Evolutionary conservation across 148 eudicot genomes (phyloP), one percentile per base, ranked within the genome.

Genomic region (Selenicereus undatus): DNA sequence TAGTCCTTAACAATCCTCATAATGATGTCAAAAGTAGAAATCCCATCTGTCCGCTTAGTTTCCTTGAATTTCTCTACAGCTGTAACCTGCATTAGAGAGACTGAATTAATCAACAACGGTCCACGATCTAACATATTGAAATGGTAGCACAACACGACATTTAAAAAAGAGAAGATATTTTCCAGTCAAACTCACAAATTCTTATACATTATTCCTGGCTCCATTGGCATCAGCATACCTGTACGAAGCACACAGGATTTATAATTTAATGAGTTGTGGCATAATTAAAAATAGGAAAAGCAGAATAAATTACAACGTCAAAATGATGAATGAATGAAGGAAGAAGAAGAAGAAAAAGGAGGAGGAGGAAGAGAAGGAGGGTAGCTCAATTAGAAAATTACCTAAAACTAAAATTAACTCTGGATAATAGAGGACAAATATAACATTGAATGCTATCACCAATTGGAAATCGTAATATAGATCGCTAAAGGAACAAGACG

Each of bases 1-100:
- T 92, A 92, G 82, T 92, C 95, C 78, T 92, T 92, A 10, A 90
- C 88, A 71, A 92, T 90, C 79, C 91, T 92, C 95, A 92, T 92
- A 70, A 92, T 89, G 26, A 92, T 86, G 73, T 92, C 95, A 13
- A 93, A 92, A 22, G 95, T 92, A 75, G 95, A 92, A 76, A 92
- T 92, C 18, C 93, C 95, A 66, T 90, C 93, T 20, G 95, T 90
- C 11, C 95, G 85, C 66, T 89, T 79, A 26, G 93, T 92, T 83
- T 92, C 95, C 83, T 88, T 90, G 71, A 92, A 92, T 78, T 81
- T 92, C 43, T 93, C 95, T 3, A 85, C 84, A 21, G 90, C 79
- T 85, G 89, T 90, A 35, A 89, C 91, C 93, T 91, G 80, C 81
- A 62, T 74, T 17, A 80, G 58, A 36, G 74, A 65, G 32, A 54